Evolutionary conservation across 768 basidiomycete species (phyloP).

Genomic region (Mycena albidolilacea): DNA sequence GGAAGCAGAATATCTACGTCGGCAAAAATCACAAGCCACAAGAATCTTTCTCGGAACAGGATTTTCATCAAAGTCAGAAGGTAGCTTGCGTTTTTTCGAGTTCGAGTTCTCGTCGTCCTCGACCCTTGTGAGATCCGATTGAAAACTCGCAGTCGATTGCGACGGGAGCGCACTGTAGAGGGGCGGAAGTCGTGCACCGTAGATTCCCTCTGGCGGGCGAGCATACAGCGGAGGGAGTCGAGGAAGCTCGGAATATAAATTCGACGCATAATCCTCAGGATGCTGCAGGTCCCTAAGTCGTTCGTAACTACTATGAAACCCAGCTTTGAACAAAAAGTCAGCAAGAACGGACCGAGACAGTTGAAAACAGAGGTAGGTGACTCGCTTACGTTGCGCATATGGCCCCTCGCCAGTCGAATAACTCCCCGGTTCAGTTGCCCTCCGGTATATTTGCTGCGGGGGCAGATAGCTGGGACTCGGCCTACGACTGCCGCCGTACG

Average conservation of each 20-base stretch:
- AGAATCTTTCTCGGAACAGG: conserved; percentile 62
- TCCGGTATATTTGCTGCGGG: conserved; percentile 35
- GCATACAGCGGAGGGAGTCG: conserved; percentile 23
- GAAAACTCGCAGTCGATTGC: conserved; percentile 21
- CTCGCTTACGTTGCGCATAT: conserved; percentile 23
- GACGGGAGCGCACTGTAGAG: conserved; percentile 24
- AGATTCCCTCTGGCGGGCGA: background rate
- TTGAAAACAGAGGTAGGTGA: background rate
- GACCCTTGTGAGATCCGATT: conserved; percentile 15
- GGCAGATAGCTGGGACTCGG: conserved; percentile 20
- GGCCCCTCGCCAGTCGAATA: conserved; percentile 19
- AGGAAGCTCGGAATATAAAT: background rate
- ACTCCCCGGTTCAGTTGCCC: conserved; percentile 34
- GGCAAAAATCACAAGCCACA: conserved; percentile 85
- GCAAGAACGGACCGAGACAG: background rate
- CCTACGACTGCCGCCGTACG: conserved; percentile 30
- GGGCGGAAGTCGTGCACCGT: conserved; percentile 26
- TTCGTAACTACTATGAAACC: conserved; percentile 26
- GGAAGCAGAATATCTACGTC: conserved; percentile 60
- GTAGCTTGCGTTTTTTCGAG: conserved; percentile 13
- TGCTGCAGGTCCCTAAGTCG: conserved; percentile 19
- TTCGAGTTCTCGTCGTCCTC: conserved; percentile 22
- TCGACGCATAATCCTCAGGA: conserved; percentile 6
- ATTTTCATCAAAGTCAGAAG: conserved; percentile 45
- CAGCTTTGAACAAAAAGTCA: conserved; percentile 21